phyloP scores from a whole-genome alignment of 176 grass and related monocot genomes.

The Oryza longistaminata region DNA sequence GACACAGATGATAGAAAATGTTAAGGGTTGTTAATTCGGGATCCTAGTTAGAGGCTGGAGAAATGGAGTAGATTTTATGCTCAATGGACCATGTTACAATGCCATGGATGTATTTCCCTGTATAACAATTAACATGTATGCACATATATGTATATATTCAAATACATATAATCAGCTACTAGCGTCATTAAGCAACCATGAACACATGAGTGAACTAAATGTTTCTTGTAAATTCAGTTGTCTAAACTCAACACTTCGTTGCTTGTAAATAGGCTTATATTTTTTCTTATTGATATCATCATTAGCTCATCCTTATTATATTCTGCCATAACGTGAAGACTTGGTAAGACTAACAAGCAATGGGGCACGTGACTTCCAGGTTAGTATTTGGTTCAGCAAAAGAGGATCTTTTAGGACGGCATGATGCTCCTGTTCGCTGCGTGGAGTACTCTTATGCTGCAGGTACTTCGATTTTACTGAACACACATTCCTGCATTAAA shows the following conservation, averaged over 20 bases:
- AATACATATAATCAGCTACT: neutral
- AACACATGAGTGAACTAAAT: neutral
- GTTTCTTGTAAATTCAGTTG: slow-evolving; percentile 4
- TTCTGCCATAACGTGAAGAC: neutral
- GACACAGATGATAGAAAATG: neutral
- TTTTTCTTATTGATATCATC: slow-evolving; percentile 4
- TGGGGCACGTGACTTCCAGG: slow-evolving; percentile 50
- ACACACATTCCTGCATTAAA: neutral
- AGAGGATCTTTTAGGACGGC: slow-evolving; percentile 80
- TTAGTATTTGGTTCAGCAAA: slow-evolving; percentile 74
- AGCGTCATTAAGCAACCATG: neutral
- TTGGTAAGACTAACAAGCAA: slow-evolving; percentile 8
- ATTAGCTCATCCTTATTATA: neutral
- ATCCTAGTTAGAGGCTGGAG: neutral
- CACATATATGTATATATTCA: too few species aligned
- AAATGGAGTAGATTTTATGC: neutral
- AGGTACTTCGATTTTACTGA: slow-evolving; percentile 50
- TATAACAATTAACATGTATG: neutral
- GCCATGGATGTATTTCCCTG: neutral
- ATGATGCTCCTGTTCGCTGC: slow-evolving; percentile 94
- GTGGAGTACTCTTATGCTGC: slow-evolving; percentile 95
- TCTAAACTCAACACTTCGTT: neutral
- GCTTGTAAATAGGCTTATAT: neutral
- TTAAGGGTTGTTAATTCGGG: neutral
- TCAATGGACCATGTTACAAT: neutral